Evolutionary conservation across 2,329 filamentous ascomycete genomes (phyloP).

Genomic region (Pseudovirgaria hyperparasitica): DNA sequence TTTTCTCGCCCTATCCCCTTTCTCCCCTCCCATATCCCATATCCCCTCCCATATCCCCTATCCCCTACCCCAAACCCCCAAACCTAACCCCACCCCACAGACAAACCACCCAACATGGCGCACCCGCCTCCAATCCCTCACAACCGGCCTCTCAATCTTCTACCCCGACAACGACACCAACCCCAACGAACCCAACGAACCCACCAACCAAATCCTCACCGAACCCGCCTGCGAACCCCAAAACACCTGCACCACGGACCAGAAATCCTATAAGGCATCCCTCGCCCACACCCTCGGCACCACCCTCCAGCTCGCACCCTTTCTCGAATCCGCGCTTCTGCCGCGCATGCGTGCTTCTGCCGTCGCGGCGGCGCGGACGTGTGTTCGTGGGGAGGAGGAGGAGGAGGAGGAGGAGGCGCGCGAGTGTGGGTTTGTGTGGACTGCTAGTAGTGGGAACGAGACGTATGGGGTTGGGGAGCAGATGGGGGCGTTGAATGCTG

Average conservation of each 20-base stretch:
- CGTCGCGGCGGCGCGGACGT: constrained; percentile 47
- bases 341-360: constrained; percentile 47
- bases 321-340: constrained; percentile 41
- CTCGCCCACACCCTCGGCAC: constrained; percentile 53
- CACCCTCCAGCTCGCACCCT: constrained; percentile 49
- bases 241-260: constrained; percentile 56
- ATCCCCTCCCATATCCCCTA: background rate
- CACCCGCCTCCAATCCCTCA: constrained; percentile 40
- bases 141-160: constrained; percentile 32
- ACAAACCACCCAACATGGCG: constrained; percentile 43
- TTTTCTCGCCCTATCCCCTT: no score
- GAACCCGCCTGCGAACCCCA: constrained; percentile 57
- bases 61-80: background rate
- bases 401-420: no score
- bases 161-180: constrained; percentile 47
- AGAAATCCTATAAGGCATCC: constrained; percentile 61
- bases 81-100: constrained; percentile 38
- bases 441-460: constrained; percentile 37
- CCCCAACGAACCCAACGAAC: no score
- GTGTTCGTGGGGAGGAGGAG: constrained; percentile 40
- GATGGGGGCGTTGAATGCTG: constrained; percentile 38
- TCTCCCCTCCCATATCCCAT: background rate
- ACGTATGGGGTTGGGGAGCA: constrained; percentile 36
- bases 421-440: constrained; percentile 56
- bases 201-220: constrained; percentile 49